Percentiles rank a stretch among this genome's conserved stretches.
These are phyloP conservation scores for Boletellus ananiceps DNA, from an alignment of 768 basidiomycete species.

Conservation along the genomic window DNA sequence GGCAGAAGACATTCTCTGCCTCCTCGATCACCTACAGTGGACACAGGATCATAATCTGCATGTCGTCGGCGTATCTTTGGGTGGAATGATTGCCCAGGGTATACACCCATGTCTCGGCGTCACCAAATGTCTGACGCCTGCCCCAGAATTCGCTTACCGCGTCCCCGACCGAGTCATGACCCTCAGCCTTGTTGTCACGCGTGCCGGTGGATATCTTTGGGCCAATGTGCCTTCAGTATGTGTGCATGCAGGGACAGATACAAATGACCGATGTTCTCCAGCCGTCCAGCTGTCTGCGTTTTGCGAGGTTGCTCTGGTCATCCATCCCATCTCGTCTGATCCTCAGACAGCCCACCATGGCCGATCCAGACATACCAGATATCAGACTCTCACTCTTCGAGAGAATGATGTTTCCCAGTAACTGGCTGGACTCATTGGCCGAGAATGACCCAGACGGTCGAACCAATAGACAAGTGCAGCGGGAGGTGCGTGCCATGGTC, in stretches of 20 bases:
- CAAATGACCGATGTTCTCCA: slow-evolving; percentile 15
- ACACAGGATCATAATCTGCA: slow-evolving; percentile 56
- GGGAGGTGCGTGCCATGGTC: slow-evolving; percentile 37
- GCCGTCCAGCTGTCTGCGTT: slow-evolving; percentile 37
- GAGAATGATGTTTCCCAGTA: slow-evolving; percentile 53
- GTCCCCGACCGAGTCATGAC: slow-evolving; percentile 67
- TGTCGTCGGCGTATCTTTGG: slow-evolving; percentile 70
- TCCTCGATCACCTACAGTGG: slow-evolving; percentile 73
- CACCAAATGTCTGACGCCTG: neutral
- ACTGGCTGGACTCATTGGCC: slow-evolving; percentile 57
- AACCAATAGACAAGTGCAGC: slow-evolving; percentile 61
- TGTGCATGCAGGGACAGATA: neutral
- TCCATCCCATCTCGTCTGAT: slow-evolving; percentile 6
- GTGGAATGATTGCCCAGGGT: slow-evolving; percentile 86
- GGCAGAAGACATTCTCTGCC: slow-evolving; percentile 67
- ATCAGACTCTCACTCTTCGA: slow-evolving; percentile 48
- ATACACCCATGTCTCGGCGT: neutral
- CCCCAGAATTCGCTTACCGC: slow-evolving; percentile 58
- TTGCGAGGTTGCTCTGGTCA: slow-evolving; percentile 30
- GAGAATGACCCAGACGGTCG: slow-evolving; percentile 51
- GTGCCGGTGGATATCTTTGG: slow-evolving; percentile 55
- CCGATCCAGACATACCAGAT: slow-evolving; percentile 39
- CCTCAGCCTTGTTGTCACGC: slow-evolving; percentile 65
- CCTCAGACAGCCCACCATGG: slow-evolving; percentile 32
- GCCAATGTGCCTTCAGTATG: slow-evolving; percentile 62